Percentiles rank a stretch among this genome's conserved stretches.
These are phyloP conservation scores for Volvox africanus DNA, from an alignment of 139 green algal genomes.

Conservation along the genomic window DNA sequence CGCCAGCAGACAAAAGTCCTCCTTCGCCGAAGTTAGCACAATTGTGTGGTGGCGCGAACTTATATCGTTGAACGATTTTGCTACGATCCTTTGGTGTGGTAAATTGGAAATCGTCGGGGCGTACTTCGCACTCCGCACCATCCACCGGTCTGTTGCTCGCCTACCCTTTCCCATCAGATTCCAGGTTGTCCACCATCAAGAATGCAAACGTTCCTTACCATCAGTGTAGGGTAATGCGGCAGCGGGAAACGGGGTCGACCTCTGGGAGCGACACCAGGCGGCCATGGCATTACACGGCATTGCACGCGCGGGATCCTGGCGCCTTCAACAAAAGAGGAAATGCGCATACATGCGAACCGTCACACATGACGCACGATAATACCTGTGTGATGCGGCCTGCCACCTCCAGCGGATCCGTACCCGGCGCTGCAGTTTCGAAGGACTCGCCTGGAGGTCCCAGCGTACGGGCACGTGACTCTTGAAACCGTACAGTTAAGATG, in stretches of 20 bases:
- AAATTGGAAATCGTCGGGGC: background rate
- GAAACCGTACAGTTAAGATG: background rate
- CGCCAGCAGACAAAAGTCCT: constrained; percentile 34
- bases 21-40: background rate
- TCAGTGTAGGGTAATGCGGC: background rate
- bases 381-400: constrained; percentile 12
- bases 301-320: too few relatives aligned
- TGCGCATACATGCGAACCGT: background rate
- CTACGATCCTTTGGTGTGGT: background rate
- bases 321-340: background rate
- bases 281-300: background rate
- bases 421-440: background rate
- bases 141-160: too few relatives aligned
- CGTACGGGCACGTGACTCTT: background rate
- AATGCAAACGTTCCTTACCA: background rate
- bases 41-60: background rate
- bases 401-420: constrained; percentile 15
- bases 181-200: too few relatives aligned
- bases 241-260: background rate
- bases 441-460: background rate
- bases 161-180: too few relatives aligned
- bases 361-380: background rate
- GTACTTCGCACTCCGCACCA: too few relatives aligned
- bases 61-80: background rate
- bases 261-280: background rate